Evolutionary conservation across 2,329 filamentous ascomycete genomes (phyloP).

Genomic region (Clonostachys rhizophaga): DNA sequence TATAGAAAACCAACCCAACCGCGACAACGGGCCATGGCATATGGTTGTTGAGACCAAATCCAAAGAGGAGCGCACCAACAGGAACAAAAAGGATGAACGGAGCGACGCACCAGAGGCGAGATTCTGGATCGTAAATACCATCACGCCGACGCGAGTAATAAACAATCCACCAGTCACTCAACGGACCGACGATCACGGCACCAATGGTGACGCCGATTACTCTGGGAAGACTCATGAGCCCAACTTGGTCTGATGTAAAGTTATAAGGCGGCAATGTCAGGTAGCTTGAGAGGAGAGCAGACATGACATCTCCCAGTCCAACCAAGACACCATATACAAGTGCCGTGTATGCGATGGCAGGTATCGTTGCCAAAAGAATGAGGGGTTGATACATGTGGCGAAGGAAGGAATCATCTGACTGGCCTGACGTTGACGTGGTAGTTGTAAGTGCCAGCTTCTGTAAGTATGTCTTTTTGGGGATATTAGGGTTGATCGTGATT

Average conservation of each 20-base stretch:
- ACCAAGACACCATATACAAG: too few relatives aligned
- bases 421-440: too few relatives aligned
- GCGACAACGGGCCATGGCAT: slow-evolving; percentile 12
- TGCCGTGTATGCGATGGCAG: too few relatives aligned
- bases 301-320: too few relatives aligned
- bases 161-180: slow-evolving; percentile 28
- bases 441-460: slow-evolving; percentile 27
- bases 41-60: too few relatives aligned
- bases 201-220: slow-evolving; percentile 31
- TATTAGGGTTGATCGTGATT: slow-evolving; percentile 10
- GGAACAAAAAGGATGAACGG: too few relatives aligned
- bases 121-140: slow-evolving; percentile 37
- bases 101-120: slow-evolving; percentile 27
- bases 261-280: slow-evolving; percentile 21
- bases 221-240: slow-evolving; percentile 28
- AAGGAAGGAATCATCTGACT: too few relatives aligned
- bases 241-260: slow-evolving; percentile 25
- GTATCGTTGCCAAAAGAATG: too few relatives aligned
- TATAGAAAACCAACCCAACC: slow-evolving; percentile 27
- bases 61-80: too few relatives aligned
- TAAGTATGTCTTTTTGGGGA: slow-evolving; percentile 33
- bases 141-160: slow-evolving; percentile 23
- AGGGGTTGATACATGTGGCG: too few relatives aligned
- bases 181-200: slow-evolving; percentile 18
- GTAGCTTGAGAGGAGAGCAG: slow-evolving; percentile 17